phyloP scores from a whole-genome alignment of 2,329 filamentous ascomycete genomes.

The Colletotrichum gigasporum region DNA sequence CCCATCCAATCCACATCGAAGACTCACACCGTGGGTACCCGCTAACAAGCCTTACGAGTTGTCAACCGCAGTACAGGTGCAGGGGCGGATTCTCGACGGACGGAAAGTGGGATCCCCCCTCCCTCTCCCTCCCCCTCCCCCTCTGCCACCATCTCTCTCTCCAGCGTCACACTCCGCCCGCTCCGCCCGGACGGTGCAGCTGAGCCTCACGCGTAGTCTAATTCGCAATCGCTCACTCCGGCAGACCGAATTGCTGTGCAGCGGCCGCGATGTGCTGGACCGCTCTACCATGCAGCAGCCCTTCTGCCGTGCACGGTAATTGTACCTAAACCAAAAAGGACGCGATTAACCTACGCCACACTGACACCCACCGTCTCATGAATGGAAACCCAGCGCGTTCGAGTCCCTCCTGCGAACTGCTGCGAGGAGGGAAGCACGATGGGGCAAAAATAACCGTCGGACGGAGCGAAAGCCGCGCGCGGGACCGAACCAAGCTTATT shows the following conservation, averaged over 20 bases:
- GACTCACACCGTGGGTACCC: neutral
- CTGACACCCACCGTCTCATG: slow-evolving; percentile 23
- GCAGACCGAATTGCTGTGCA: neutral
- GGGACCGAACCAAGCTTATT: too few relatives aligned
- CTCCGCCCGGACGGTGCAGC: slow-evolving; percentile 19
- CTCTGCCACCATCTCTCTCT: neutral
- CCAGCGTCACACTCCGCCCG: neutral
- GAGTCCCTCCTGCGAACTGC: neutral
- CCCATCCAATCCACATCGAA: too few relatives aligned
- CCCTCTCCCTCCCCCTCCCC: neutral
- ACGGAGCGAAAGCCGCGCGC: too few relatives aligned
- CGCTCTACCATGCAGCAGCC: too few relatives aligned
- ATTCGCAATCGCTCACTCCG: neutral
- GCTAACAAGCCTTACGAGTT: too few relatives aligned
- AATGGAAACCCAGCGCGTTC: slow-evolving; percentile 23
- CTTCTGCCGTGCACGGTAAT: too few relatives aligned
- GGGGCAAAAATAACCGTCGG: too few relatives aligned
- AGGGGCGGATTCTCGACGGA: neutral
- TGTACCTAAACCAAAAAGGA: too few relatives aligned
- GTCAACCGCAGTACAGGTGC: too few relatives aligned
- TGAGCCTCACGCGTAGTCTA: slow-evolving; percentile 18
- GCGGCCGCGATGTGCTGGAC: too few relatives aligned
- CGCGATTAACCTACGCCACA: slow-evolving; percentile 25
- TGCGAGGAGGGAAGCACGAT: too few relatives aligned
- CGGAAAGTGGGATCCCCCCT: slow-evolving; percentile 1